These are phyloP conservation scores for Penicillium italicum DNA, from an alignment of 2,329 filamentous ascomycete genomes.

Conservation along the genomic window DNA sequence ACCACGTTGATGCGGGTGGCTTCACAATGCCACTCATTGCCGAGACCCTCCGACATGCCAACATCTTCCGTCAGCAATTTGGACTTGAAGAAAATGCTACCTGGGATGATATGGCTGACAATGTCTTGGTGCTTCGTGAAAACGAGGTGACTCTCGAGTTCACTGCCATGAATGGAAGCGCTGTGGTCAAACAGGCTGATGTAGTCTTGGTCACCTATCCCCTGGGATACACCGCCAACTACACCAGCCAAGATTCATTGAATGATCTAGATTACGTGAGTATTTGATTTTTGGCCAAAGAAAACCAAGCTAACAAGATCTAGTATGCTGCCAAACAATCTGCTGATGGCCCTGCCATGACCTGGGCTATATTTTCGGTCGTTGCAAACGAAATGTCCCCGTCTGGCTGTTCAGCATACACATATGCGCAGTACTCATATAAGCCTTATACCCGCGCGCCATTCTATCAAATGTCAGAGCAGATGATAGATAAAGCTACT, in stretches of 20 bases:
- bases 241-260: constrained; percentile 48
- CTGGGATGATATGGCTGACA: constrained; percentile 55
- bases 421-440: constrained; percentile 62
- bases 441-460: constrained; percentile 63
- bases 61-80: constrained; percentile 56
- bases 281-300: not conserved
- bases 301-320: not conserved
- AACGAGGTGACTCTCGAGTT: constrained; percentile 64
- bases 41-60: constrained; percentile 55
- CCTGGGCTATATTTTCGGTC: constrained; percentile 66
- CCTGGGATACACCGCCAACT: constrained; percentile 57
- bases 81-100: constrained; percentile 54
- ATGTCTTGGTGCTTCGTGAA: constrained; percentile 55
- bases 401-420: constrained; percentile 65
- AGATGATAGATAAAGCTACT: constrained; percentile 58
- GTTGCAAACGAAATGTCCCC: constrained; percentile 63
- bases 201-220: constrained; percentile 65
- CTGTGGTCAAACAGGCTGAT: constrained; percentile 67
- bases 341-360: constrained; percentile 67
- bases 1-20: constrained; percentile 63
- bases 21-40: constrained; percentile 64
- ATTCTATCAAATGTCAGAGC: constrained; percentile 69
- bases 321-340: constrained; percentile 66
- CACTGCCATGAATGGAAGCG: constrained; percentile 62
- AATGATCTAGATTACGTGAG: constrained; percentile 60